Base-by-base conservation (phyloP, 2,329 filamentous ascomycete genomes). In the Cladophialophora psammophila region DNA sequence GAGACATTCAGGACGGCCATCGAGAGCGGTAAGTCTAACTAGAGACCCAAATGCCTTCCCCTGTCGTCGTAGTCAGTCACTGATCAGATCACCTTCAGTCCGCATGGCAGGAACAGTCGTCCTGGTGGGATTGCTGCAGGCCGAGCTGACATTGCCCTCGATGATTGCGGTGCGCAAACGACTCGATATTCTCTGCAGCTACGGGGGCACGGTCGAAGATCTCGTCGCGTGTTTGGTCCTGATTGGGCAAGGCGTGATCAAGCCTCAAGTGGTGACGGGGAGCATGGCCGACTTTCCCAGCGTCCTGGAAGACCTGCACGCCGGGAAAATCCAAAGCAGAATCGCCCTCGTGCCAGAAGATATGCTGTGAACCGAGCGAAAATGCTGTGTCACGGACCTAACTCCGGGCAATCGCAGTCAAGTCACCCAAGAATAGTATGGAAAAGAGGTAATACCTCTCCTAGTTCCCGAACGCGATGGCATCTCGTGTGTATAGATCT, bases 331-430 rank as follows among this genome's bases (percentile, higher is more conserved):
- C 15, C 65, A 64, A 57, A 63, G 67, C 31, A 54, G 67, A 15
- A 69, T 69, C 56, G 67, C 53, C 15, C 42, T 69, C n/a, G 32
- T 69, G 5, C 67, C 67, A 5, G 65, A 67, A 55, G 45, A n/a
- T 26, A 10, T 50, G 45, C 18, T 26, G 13, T 45, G 40, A 45
- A 18, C 18, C 18, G 38, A 42, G 38, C 26, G 26, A 26, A 26
- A 26, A 2, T 26, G 26, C 26, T 2, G 26, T 26, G 26, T 26
- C 26, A 26, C 26, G 26, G 26, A 26, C 12, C 12, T 42, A 12
- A 42, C 13, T 42, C 38, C 12, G 13, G 15, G 38, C 2, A 5
- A 42, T 42, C 2, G 26, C 26, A 26, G 26, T 26, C 26, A 26
- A 3, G 26, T 26, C 3, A 26, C 26, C 26, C 26, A 26, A 26